phyloP scores from a whole-genome alignment of 176 grass and related monocot genomes.

The Oryza australiensis region DNA sequence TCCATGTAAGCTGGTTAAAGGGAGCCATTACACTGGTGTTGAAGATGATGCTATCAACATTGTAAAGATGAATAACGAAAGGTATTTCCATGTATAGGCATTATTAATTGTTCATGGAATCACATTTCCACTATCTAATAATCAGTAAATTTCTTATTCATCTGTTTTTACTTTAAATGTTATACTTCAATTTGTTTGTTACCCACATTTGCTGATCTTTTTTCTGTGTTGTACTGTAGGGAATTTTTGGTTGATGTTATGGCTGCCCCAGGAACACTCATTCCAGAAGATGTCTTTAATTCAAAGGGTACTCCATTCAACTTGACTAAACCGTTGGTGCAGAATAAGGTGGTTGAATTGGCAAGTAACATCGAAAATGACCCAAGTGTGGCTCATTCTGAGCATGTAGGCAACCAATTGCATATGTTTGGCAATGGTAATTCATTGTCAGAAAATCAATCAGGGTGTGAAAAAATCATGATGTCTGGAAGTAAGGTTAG shows the following conservation, averaged over 20 bases:
- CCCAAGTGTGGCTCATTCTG: slow-evolving; percentile 31
- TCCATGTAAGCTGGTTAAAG: slow-evolving; percentile 92
- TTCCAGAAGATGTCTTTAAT: slow-evolving; percentile 79
- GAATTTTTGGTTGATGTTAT: slow-evolving; percentile 96
- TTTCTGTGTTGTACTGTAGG: slow-evolving; percentile 43
- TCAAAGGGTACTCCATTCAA: slow-evolving; percentile 64
- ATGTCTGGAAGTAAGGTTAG: slow-evolving; percentile 42
- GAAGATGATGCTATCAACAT: slow-evolving; percentile 93
- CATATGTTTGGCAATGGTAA: slow-evolving; percentile 29
- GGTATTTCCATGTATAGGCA: slow-evolving; percentile 46
- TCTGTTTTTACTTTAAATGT: slow-evolving; percentile 19
- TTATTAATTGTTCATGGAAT: slow-evolving; percentile 21
- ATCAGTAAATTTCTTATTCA: slow-evolving; percentile 25
- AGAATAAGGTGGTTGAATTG: slow-evolving; percentile 25
- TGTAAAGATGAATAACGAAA: slow-evolving; percentile 78
- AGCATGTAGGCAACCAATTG: slow-evolving; percentile 29
- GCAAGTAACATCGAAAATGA: slow-evolving; percentile 39
- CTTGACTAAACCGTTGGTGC: slow-evolving; percentile 37
- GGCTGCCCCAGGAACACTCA: slow-evolving; percentile 87
- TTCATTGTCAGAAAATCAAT: slow-evolving; percentile 43
- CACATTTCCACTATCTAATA: slow-evolving; percentile 22
- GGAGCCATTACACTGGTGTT: slow-evolving; percentile 90
- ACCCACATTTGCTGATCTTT: slow-evolving; percentile 11
- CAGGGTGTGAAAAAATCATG: slow-evolving; percentile 36
- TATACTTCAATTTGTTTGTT: slow-evolving; percentile 14